Conservation (phyloP, 805 yeast species). For the Brettanomyces anomalus region DNA sequence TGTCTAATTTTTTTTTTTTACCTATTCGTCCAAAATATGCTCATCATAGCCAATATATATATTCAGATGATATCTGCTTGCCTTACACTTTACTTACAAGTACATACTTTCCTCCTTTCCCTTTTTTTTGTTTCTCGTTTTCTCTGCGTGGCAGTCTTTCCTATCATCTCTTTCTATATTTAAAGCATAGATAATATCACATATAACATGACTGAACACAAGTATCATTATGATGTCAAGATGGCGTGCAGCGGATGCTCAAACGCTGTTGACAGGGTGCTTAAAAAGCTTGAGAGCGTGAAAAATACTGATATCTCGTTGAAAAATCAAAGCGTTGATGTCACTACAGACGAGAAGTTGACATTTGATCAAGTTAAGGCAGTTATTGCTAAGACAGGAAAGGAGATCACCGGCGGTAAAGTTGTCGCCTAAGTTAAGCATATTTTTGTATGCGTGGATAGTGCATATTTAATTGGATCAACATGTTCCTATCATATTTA, state of each 20-base stretch:
- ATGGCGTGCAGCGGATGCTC: slow-evolving; percentile 90
- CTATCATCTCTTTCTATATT: too few species aligned
- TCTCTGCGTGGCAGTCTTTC: too few species aligned
- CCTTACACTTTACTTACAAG: not conserved
- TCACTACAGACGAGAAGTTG: slow-evolving; percentile 43
- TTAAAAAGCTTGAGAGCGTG: slow-evolving; percentile 66
- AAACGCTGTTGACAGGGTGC: slow-evolving; percentile 72
- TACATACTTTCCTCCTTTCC: too few species aligned
- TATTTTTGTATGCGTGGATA: not conserved
- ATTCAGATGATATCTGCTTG: not conserved
- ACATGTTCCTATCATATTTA: not conserved
- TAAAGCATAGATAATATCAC: too few species aligned
- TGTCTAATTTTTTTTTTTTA: too few species aligned
- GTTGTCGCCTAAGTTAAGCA: slow-evolving; percentile 34
- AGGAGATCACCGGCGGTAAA: slow-evolving; percentile 63
- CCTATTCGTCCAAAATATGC: too few species aligned
- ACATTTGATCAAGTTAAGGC: slow-evolving; percentile 72
- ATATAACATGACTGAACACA: not conserved
- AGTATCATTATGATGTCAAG: slow-evolving; percentile 71
- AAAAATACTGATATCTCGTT: slow-evolving; percentile 64
- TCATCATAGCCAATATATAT: too few species aligned
- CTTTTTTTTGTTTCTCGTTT: too few species aligned
- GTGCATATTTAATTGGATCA: not conserved
- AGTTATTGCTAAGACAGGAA: slow-evolving; percentile 86
- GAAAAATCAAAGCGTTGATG: slow-evolving; percentile 76